These are phyloP conservation scores for Kwoniella pini DNA, from an alignment of 768 basidiomycete genomes.

Conservation along the genomic window DNA sequence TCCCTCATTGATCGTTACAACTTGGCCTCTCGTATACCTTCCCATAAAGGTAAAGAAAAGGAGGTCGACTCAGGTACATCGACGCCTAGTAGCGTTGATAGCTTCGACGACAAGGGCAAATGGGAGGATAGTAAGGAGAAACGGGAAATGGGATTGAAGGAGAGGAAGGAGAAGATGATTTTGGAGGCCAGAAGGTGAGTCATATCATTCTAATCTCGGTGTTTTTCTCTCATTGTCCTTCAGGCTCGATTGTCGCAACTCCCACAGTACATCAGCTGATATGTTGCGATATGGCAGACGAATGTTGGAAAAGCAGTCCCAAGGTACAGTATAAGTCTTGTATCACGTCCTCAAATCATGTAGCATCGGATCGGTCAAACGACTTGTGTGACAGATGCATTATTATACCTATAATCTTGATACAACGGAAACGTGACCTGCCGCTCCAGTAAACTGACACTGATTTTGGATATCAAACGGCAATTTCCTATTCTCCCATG, in stretches of 20 bases:
- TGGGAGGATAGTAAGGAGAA: constrained; percentile 50
- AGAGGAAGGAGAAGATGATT: constrained; percentile 53
- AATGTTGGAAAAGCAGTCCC: constrained; percentile 37
- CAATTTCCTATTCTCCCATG: constrained; percentile 8
- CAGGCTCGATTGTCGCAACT: no score
- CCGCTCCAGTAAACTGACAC: no score
- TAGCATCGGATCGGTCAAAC: background rate
- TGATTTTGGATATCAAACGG: background rate
- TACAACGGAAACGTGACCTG: background rate
- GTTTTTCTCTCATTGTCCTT: no score
- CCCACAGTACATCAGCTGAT: background rate
- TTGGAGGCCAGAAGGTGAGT: constrained; percentile 53
- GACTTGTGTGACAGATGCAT: background rate
- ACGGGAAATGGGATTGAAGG: constrained; percentile 44
- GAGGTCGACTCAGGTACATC: background rate
- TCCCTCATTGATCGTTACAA: constrained; percentile 50
- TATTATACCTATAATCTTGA: constrained; percentile 6
- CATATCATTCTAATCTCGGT: no score
- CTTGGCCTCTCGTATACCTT: constrained; percentile 25
- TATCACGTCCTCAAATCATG: background rate
- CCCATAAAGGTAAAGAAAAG: constrained; percentile 36
- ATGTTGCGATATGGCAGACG: constrained; percentile 20
- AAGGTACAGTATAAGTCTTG: constrained; percentile 6
- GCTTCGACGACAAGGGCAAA: constrained; percentile 16
- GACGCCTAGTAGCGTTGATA: background rate